Percentiles rank a stretch among this genome's conserved stretches.
These are phyloP conservation scores for Bacidia rubella DNA, from an alignment of 495 filamentous ascomycete species.

Conservation along the genomic window DNA sequence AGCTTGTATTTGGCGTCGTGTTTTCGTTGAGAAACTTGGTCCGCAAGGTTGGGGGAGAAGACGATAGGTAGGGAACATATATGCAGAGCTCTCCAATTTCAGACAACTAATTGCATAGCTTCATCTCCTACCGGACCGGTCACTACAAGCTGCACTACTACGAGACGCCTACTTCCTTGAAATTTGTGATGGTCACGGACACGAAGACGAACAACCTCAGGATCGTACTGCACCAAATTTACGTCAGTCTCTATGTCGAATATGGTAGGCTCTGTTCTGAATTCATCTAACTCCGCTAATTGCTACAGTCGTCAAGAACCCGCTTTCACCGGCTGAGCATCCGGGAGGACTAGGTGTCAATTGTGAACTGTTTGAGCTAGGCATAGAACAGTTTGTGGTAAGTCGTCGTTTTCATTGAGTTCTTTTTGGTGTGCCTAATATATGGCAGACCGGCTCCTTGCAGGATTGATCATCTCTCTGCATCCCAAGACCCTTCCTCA, in stretches of 20 bases:
- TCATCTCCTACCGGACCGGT: slow-evolving; percentile 75
- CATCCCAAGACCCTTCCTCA: too few relatives aligned
- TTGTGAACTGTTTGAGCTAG: slow-evolving; percentile 89
- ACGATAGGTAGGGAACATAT: slow-evolving; percentile 51
- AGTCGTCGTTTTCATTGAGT: slow-evolving; percentile 10
- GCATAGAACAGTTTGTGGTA: slow-evolving; percentile 74
- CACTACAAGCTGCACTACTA: slow-evolving; percentile 99
- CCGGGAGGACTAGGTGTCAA: slow-evolving; percentile 75
- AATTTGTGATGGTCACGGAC: slow-evolving; percentile 95
- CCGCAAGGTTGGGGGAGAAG: slow-evolving; percentile 78
- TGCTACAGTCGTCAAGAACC: slow-evolving; percentile 76
- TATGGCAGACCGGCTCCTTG: slow-evolving; percentile 16
- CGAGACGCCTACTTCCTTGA: slow-evolving; percentile 88
- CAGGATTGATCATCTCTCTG: slow-evolving; percentile 11
- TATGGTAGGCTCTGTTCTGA: slow-evolving; percentile 46
- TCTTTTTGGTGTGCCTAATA: not conserved
- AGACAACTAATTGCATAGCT: too few relatives aligned
- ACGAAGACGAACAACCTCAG: slow-evolving; percentile 78
- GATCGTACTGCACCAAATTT: slow-evolving; percentile 91
- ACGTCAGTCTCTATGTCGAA: slow-evolving; percentile 94
- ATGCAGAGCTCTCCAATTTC: not conserved
- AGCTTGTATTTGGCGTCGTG: slow-evolving; percentile 90
- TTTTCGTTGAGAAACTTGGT: slow-evolving; percentile 97
- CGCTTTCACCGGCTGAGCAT: slow-evolving; percentile 80
- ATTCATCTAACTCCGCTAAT: not conserved